These are phyloP conservation scores for Hypoxylon sp. DNA, from an alignment of 2,329 filamentous ascomycete genomes.

Conservation along the genomic window DNA sequence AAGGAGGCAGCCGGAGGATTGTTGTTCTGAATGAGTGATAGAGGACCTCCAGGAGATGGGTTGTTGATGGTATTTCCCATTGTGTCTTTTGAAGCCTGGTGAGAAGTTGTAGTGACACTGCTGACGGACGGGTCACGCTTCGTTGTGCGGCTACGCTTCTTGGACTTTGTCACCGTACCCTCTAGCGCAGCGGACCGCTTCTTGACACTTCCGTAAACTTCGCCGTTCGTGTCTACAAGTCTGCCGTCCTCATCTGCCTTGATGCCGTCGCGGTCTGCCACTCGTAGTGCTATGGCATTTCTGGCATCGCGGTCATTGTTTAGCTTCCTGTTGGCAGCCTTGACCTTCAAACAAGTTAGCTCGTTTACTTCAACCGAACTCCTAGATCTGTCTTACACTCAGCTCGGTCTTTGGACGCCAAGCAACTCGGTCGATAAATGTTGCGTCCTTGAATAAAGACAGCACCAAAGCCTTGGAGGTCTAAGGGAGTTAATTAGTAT, in stretches of 20 bases:
- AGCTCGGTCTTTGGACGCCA: conserved; percentile 22
- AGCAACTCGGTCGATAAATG: background rate
- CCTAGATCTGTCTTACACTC: conserved; percentile 5
- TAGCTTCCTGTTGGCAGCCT: conserved; percentile 20
- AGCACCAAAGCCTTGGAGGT: conserved; percentile 2
- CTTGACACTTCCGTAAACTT: background rate
- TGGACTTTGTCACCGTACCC: background rate
- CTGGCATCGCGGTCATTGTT: conserved; percentile 7
- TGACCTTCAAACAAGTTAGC: conserved; percentile 18
- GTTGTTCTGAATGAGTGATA: background rate
- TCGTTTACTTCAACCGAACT: background rate
- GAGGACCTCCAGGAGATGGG: background rate
- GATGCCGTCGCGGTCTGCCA: background rate
- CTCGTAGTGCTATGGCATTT: background rate
- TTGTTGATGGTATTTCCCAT: background rate
- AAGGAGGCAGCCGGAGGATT: background rate
- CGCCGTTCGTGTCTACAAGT: background rate
- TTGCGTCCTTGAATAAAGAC: conserved; percentile 1
- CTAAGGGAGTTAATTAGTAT: conserved; percentile 4
- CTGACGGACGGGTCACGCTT: background rate
- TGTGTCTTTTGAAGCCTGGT: background rate
- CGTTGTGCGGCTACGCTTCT: background rate
- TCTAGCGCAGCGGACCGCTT: conserved; percentile 8
- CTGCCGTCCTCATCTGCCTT: background rate
- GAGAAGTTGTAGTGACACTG: background rate